Evolutionary conservation across 345 rosid genomes (phyloP).

Genomic region (Cardamine occulta): DNA sequence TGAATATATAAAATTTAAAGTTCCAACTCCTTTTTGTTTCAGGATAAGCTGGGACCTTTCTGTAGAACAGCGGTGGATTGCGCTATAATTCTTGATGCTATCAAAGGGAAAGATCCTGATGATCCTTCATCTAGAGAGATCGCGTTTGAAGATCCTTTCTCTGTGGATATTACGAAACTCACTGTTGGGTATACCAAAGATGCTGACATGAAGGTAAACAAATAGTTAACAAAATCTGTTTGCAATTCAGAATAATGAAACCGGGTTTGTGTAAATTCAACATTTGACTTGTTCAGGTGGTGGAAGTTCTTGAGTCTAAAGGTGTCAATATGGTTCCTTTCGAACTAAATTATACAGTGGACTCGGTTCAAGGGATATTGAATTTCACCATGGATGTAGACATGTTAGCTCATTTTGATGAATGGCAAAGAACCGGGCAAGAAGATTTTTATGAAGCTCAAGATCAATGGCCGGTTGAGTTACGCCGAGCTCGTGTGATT

Average conservation of each 20-base stretch:
- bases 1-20: not conserved
- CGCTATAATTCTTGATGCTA: conserved; percentile 60
- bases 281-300: conserved; percentile 51
- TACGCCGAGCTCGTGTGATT: conserved; percentile 66
- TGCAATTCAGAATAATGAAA: not conserved
- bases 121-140: conserved; percentile 83
- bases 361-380: conserved; percentile 79
- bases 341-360: conserved; percentile 70
- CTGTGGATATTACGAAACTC: conserved; percentile 71
- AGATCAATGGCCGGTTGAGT: conserved; percentile 88
- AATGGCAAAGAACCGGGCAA: conserved; percentile 73
- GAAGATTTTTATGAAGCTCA: conserved; percentile 84
- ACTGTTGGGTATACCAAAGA: conserved; percentile 85
- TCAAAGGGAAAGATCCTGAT: conserved; percentile 77
- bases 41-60: conserved; percentile 91
- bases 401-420: conserved; percentile 84
- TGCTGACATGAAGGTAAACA: conserved; percentile 83
- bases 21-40: conserved; percentile 27
- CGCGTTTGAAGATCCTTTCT: conserved; percentile 67
- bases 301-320: conserved; percentile 66
- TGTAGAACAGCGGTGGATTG: conserved; percentile 63
- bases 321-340: conserved; percentile 87
- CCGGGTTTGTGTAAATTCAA: not conserved
- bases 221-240: not conserved
- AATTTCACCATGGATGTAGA: conserved; percentile 87